phyloP scores from a whole-genome alignment of 768 basidiomycete species.

The Leucocoprinus sp. region DNA sequence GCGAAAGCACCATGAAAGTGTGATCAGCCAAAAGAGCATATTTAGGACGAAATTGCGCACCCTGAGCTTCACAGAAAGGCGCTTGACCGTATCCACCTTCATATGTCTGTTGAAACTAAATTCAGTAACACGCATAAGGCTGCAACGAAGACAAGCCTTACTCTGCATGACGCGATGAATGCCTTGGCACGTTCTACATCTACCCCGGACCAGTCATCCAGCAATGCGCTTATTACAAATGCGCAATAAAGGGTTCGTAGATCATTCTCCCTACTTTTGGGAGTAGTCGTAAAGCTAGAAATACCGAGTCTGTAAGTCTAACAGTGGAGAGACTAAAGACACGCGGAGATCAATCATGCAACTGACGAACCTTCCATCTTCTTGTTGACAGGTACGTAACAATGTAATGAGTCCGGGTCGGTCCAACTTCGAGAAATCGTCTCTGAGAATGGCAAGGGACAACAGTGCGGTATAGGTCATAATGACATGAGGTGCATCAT shows the following conservation, averaged over 20 bases:
- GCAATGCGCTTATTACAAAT: slow-evolving; percentile 71
- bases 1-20: neutral
- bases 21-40: neutral
- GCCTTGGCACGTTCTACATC: slow-evolving; percentile 49
- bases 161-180: slow-evolving; percentile 69
- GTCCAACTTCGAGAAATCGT: slow-evolving; percentile 70
- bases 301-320: slow-evolving; percentile 18
- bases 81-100: slow-evolving; percentile 90
- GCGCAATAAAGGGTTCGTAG: slow-evolving; percentile 83
- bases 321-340: slow-evolving; percentile 1
- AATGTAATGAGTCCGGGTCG: slow-evolving; percentile 58
- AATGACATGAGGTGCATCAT: slow-evolving; percentile 76
- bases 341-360: neutral
- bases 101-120: slow-evolving; percentile 52
- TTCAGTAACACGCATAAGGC: slow-evolving; percentile 4
- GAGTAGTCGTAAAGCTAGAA: slow-evolving; percentile 61
- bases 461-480: slow-evolving; percentile 92
- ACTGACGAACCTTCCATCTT: slow-evolving; percentile 69
- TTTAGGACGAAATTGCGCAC: slow-evolving; percentile 27
- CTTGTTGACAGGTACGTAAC: slow-evolving; percentile 61
- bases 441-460: slow-evolving; percentile 77
- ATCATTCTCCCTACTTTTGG: slow-evolving; percentile 66
- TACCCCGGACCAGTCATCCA: slow-evolving; percentile 73
- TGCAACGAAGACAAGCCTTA: slow-evolving; percentile 25
- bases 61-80: slow-evolving; percentile 79